phyloP scores from a whole-genome alignment of 2,329 filamentous ascomycete species.

The Microdochium nivale region DNA sequence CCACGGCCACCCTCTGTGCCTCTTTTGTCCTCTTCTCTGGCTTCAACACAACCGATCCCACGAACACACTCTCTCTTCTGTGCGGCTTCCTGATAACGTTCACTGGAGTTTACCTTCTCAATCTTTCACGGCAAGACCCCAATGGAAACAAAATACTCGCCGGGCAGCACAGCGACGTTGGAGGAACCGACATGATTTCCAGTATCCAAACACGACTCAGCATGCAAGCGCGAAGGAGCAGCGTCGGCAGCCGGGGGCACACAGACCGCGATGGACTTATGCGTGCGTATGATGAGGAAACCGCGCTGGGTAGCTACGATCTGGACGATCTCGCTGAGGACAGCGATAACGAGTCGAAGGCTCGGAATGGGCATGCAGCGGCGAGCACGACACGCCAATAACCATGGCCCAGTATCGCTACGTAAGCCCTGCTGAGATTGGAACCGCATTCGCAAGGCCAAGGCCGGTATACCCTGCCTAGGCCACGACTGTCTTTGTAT shows the following conservation, averaged over 20 bases:
- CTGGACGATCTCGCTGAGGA: conserved; percentile 74
- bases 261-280: conserved; percentile 77
- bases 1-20: conserved; percentile 84
- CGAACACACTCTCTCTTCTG: conserved; percentile 86
- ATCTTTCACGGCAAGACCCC: conserved; percentile 87
- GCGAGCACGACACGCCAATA: neutral
- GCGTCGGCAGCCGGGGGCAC: conserved; percentile 50
- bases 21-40: conserved; percentile 94
- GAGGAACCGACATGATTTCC: conserved; percentile 85
- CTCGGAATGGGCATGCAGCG: conserved; percentile 27
- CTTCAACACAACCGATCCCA: conserved; percentile 87
- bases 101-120: conserved; percentile 88
- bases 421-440: no score
- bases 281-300: conserved; percentile 81
- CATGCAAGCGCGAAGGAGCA: conserved; percentile 82
- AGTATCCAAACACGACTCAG: conserved; percentile 83
- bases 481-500: neutral
- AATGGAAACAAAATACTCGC: conserved; percentile 63
- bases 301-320: conserved; percentile 57
- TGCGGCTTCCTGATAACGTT: conserved; percentile 94
- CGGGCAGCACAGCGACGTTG: conserved; percentile 61
- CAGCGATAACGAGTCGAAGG: conserved; percentile 53
- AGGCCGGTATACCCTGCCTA: neutral
- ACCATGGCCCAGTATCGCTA: neutral
- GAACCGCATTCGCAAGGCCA: no score